These are phyloP conservation scores for Bondarzewia mesenterica DNA, from an alignment of 1,284 basidiomycete genomes.

Conservation along the genomic window DNA sequence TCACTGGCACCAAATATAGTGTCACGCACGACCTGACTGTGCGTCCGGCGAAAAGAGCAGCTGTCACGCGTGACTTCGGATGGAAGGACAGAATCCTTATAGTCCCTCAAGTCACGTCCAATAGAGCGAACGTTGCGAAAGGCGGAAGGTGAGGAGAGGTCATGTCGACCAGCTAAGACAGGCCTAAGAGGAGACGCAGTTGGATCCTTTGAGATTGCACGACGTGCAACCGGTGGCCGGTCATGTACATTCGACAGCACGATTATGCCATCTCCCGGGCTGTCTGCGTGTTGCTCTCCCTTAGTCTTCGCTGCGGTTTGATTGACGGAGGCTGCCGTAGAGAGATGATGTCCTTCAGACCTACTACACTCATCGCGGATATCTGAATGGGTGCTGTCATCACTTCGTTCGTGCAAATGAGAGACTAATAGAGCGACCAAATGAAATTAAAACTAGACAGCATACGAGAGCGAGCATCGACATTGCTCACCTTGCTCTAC, in stretches of 20 bases:
- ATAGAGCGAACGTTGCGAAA: not conserved
- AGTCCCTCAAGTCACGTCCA: not conserved
- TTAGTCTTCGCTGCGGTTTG: too few species aligned
- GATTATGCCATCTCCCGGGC: too few species aligned
- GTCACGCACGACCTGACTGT: slow-evolving; percentile 16
- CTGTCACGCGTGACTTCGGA: not conserved
- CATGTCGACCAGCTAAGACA: too few species aligned
- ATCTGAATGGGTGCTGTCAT: not conserved
- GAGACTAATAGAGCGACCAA: not conserved
- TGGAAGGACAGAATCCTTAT: not conserved
- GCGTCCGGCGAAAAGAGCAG: slow-evolving; percentile 8
- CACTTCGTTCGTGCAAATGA: not conserved
- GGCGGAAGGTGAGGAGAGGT: too few species aligned
- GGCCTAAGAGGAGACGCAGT: too few species aligned
- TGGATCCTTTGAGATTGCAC: too few species aligned
- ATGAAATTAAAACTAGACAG: not conserved
- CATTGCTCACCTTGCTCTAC: not conserved
- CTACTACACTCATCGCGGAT: not conserved
- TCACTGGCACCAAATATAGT: slow-evolving; percentile 21
- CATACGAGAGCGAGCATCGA: not conserved
- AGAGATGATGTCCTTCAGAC: not conserved
- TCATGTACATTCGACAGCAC: too few species aligned
- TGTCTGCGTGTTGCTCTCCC: too few species aligned
- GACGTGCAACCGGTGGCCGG: too few species aligned
- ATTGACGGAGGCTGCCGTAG: too few species aligned